Evolutionary conservation across 768 basidiomycete species (phyloP), one percentile per base, ranked within the genome.

Genomic region (Solioccasus polychromus): DNA sequence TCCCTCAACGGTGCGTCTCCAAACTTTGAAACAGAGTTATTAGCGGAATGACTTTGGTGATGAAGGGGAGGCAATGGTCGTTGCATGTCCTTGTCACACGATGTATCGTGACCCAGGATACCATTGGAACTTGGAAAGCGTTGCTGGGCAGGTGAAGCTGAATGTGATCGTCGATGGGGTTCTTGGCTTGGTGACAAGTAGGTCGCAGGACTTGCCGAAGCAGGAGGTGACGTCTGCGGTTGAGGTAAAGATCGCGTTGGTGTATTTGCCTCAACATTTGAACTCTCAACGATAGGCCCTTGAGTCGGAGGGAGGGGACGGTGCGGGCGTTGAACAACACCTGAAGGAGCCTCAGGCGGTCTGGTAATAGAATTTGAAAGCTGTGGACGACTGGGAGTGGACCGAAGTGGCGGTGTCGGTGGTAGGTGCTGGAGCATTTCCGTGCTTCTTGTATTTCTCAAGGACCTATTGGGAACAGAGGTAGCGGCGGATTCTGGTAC

Each of bases 101-200:
- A 34, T 24, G 18, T 17, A 23, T 67, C 63, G 7, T 54, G 47
- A n/a, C 40, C 17, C 3, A 43, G 19, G 15, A 25, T 5, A 5
- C 67, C 63, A 12, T 41, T 51, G 8, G 50, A 36, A 35, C 35
- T 42, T 28, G 62, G 55, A 35, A 62, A 58, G 11, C 66, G 66
- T 11, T 57, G 66, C 36, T 66, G 64, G 26, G 62, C 65, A 25
- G 64, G 64, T 32, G 64, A 68, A 15, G 83, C 80, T 25, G 85
- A 86, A 39, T 74, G 79, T 2, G 85, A 81, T 29, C 85, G 76
- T 17, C 78, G 74, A 55, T 74, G 77, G 2, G 82, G 80, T 1
- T 87, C 84, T 40, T 73, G 70, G 44, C 59, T 70, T 6, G 79
- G 72, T 14, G 77, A 75, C 43, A 73, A 62, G 40, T 68, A 66